Evolutionary conservation across 352 stramenopile species (phyloP).

Genomic region (Phytophthora hybrid): DNA sequence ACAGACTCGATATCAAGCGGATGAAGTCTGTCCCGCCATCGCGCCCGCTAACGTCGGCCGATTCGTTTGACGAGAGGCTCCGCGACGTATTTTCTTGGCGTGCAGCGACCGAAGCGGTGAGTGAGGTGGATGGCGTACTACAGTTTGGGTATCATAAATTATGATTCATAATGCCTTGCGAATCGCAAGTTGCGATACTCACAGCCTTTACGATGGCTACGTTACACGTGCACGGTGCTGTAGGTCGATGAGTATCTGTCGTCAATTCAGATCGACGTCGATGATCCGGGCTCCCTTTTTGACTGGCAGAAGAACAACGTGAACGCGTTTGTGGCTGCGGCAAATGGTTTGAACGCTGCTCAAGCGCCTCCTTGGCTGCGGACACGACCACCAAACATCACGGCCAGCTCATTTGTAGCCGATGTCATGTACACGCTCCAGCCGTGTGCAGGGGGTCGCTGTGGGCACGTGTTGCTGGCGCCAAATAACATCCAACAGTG

Average conservation of each 20-base stretch:
- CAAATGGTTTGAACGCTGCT: not conserved
- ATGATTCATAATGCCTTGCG: no score
- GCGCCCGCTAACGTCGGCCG: no score
- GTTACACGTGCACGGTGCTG: no score
- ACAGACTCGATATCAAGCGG: no score
- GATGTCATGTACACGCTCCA: not conserved
- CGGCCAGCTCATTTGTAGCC: not conserved
- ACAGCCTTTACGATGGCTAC: no score
- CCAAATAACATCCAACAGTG: not conserved
- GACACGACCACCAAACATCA: not conserved
- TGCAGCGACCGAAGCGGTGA: no score
- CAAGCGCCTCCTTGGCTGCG: not conserved
- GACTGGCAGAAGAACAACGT: not conserved
- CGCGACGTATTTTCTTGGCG: no score
- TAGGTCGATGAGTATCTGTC: not conserved
- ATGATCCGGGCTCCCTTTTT: not conserved
- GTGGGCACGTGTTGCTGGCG: not conserved
- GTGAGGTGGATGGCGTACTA: no score
- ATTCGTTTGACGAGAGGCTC: no score
- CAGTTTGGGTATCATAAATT: no score
- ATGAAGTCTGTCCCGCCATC: no score
- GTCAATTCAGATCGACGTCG: not conserved
- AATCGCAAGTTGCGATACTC: no score
- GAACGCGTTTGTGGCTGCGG: not conserved
- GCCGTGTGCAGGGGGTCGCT: not conserved